Base-by-base conservation (phyloP, 1,284 basidiomycete species). In the Quambalaria eucalypti region DNA sequence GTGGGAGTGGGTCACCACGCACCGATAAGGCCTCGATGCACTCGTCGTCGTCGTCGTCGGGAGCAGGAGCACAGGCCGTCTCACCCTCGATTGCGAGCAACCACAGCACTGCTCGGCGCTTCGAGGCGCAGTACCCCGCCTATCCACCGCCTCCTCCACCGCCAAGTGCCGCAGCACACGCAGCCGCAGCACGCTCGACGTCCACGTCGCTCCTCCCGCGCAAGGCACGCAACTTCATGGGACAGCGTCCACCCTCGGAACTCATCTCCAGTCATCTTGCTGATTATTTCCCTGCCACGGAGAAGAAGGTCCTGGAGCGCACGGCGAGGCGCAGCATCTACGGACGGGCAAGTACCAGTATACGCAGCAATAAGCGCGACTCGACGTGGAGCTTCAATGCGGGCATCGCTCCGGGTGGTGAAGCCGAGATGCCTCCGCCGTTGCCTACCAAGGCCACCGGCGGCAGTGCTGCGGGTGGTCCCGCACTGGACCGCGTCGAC, bases 261-360 rank as follows among this genome's bases (percentile, higher is more conserved):
- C 83, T 98, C 64, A 98, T 98, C 78, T 90, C 91, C 29, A 93
- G 82, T n/a, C 91, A 98, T 74, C 77, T 98, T 42, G 85, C 87
- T 21, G 92, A 96, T 57, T 99, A 88, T 79, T 99, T 99, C 83
- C 95, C 93, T 1, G 82, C 83, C 57, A 87, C 90, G 1, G 89
- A 95, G 78, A 90, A 87, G 78, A 90, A 59, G 39, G 68, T 71
- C 7, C 56, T 74, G 47, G 68, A 71, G 56, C 60, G 66, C 23
- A 57, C 69, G 1, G 69, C 69, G 23, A 57, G 69, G 19, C 55
- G 65, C 19, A 66, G 63, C n/a, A 60, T 71, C 48, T 71, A 71
- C 44, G 67, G 69, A 7, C 55, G 65, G 10, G 57, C 65, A 8
- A 67, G 66, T 23, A 60, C 67, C 1, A 68, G 66, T 55, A 63